Conservation (phyloP, 768 basidiomycete genomes). For the Russula ochroleuca region DNA sequence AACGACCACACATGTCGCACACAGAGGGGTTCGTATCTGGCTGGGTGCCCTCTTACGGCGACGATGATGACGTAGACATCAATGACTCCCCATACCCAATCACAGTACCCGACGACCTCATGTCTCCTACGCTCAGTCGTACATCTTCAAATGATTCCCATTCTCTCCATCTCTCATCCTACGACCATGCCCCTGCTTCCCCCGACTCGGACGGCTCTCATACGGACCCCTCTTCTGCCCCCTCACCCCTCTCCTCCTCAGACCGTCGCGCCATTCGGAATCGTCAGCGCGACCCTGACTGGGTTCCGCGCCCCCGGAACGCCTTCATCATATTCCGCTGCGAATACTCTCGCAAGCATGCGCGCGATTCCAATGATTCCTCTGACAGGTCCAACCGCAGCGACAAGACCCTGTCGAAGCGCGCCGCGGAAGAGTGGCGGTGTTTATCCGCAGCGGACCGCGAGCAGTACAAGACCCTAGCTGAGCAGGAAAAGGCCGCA, state of each 20-base stretch:
- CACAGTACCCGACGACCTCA: slow-evolving; percentile 7
- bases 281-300: slow-evolving; percentile 47
- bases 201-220: slow-evolving; percentile 14
- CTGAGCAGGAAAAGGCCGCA: slow-evolving; percentile 51
- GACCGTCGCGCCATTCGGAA: slow-evolving; percentile 39
- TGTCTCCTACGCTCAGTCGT: slow-evolving; percentile 15
- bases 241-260: slow-evolving; percentile 35
- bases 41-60: slow-evolving; percentile 26
- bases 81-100: slow-evolving; percentile 13
- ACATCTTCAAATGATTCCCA: slow-evolving; percentile 22
- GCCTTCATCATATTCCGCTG: slow-evolving; percentile 72
- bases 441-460: slow-evolving; percentile 47
- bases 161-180: neutral
- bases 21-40: slow-evolving; percentile 24
- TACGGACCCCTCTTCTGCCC: slow-evolving; percentile 3
- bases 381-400: slow-evolving; percentile 18
- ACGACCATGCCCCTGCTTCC: slow-evolving; percentile 15
- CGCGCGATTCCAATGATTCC: slow-evolving; percentile 37
- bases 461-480: slow-evolving; percentile 48
- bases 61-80: slow-evolving; percentile 25
- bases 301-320: slow-evolving; percentile 65
- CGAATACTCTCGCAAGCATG: slow-evolving; percentile 50
- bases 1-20: slow-evolving; percentile 26
- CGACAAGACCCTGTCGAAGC: slow-evolving; percentile 65
- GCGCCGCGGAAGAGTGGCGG: slow-evolving; percentile 74